Evolutionary conservation across 2,329 filamentous ascomycete genomes (phyloP), one percentile per base, ranked within the genome.

Genomic region (Nemania abortiva): DNA sequence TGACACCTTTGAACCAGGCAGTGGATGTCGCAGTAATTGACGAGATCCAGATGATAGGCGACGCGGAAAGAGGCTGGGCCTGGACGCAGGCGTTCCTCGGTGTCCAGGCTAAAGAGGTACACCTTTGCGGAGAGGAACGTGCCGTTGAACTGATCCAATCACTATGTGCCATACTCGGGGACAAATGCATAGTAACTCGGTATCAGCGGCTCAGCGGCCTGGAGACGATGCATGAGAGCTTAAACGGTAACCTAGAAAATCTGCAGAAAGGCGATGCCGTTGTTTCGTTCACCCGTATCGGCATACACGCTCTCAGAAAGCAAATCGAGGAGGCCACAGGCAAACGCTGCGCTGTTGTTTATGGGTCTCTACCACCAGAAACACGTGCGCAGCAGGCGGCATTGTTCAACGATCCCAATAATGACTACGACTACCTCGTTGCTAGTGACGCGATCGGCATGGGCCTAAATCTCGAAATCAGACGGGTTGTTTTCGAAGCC

Each of bases 361-460:
- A 99, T 79, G 96, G 96, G 47, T 91, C 91, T 59, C 81, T 99
- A 52, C 96, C 96, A 0, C 95, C 96, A 1, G 96, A 99, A 79
- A 97, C 95, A 49, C 89, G 96, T 70, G 94, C 94, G 2, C 90
- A 95, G 77, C 96, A 99, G 82, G 96, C 96, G 0, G 89, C 90
- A 18, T 85, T 98, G 0, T 99, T 99, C 85, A 99, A 99, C 77
- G 93, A 98, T 72, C 95, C 94, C 0, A 82, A 97, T 77, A 99
- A 97, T 78, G 95, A 98, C 68, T 99, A 98, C 78, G 96, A 99
- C 78, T 97, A 90, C 74, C 85, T 99, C 6, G 95, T 96, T 29
- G 96, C 97, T 9, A 98, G 94, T 74, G 94, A 98, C 81, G 96
- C 96, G 55, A 95, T 99, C 70, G 96, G 96, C 45, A 98, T 99